Conservation (phyloP, 495 filamentous ascomycete genomes). For the Pseudomonodictys pantanalensis region DNA sequence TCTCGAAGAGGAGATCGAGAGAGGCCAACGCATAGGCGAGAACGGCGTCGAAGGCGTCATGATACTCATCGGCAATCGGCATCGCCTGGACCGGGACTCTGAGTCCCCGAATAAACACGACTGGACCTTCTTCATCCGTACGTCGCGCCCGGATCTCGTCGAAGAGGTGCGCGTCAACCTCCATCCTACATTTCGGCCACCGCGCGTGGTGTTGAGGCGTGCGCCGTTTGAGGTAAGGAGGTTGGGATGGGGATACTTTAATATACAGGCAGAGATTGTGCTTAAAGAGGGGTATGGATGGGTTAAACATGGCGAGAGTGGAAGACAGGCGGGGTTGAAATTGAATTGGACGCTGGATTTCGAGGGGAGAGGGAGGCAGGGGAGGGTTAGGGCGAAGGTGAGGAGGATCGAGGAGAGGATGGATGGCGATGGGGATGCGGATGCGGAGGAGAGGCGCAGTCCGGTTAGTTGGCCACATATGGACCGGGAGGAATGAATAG, state of each 20-base stretch:
- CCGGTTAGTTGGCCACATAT: no score
- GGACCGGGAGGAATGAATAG: no score
- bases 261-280: slow-evolving; percentile 19
- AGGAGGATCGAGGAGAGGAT: slow-evolving; percentile 12
- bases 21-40: not conserved
- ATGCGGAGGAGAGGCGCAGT: no score
- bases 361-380: slow-evolving; percentile 26
- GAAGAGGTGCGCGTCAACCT: slow-evolving; percentile 32
- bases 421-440: not conserved
- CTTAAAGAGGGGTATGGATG: slow-evolving; percentile 30
- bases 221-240: slow-evolving; percentile 33
- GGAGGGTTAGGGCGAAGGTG: slow-evolving; percentile 27
- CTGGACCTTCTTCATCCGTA: slow-evolving; percentile 37
- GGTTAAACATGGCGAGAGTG: slow-evolving; percentile 23
- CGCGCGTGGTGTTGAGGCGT: slow-evolving; percentile 11
- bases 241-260: slow-evolving; percentile 35
- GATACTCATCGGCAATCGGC: slow-evolving; percentile 35
- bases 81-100: slow-evolving; percentile 5
- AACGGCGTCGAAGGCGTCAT: slow-evolving; percentile 23
- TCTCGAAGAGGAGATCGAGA: slow-evolving; percentile 17
- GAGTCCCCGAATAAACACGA: slow-evolving; percentile 25
- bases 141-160: slow-evolving; percentile 29
- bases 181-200: slow-evolving; percentile 34
- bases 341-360: slow-evolving; percentile 36
- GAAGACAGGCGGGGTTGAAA: slow-evolving; percentile 10